Conservation (phyloP, 164 flowering plant genomes). For the Umbilicus rupestris region DNA sequence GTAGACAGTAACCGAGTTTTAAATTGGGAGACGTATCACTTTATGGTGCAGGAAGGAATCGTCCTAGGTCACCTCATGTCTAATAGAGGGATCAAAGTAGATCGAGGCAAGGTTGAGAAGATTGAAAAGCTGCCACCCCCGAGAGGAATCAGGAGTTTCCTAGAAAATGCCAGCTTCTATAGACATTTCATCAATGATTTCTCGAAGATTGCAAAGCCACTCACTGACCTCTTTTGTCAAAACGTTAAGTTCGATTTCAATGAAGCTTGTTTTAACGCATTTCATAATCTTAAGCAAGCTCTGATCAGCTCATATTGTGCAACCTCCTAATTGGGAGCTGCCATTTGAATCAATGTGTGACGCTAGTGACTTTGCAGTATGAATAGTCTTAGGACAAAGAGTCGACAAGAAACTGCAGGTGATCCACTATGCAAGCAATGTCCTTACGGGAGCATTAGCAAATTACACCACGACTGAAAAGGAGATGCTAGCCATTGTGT, state of each 20-base stretch:
- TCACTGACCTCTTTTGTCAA: neutral
- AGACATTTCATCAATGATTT: slow-evolving; percentile 2
- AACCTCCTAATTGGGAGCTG: too few relatives aligned
- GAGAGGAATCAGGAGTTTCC: neutral
- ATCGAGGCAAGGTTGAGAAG: neutral
- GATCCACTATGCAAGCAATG: too few relatives aligned
- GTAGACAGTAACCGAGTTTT: neutral
- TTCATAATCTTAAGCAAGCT: neutral
- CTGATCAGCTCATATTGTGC: too few relatives aligned
- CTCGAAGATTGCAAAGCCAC: neutral
- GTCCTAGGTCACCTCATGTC: neutral
- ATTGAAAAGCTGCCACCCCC: neutral
- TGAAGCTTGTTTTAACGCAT: slow-evolving; percentile 1
- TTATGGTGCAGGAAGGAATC: neutral
- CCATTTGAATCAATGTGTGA: too few relatives aligned
- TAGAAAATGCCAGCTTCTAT: slow-evolving; percentile 14
- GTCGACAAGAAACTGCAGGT: too few relatives aligned
- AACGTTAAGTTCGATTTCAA: neutral
- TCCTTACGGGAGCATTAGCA: too few relatives aligned
- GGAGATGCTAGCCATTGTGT: neutral
- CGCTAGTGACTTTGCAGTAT: too few relatives aligned
- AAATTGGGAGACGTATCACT: slow-evolving; percentile 1
- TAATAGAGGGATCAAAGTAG: neutral
- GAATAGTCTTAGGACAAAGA: too few relatives aligned
- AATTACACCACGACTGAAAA: too few relatives aligned